These are phyloP conservation scores for Globisporangium takayamanum DNA, from an alignment of 352 stramenopile species.

Conservation along the genomic window DNA sequence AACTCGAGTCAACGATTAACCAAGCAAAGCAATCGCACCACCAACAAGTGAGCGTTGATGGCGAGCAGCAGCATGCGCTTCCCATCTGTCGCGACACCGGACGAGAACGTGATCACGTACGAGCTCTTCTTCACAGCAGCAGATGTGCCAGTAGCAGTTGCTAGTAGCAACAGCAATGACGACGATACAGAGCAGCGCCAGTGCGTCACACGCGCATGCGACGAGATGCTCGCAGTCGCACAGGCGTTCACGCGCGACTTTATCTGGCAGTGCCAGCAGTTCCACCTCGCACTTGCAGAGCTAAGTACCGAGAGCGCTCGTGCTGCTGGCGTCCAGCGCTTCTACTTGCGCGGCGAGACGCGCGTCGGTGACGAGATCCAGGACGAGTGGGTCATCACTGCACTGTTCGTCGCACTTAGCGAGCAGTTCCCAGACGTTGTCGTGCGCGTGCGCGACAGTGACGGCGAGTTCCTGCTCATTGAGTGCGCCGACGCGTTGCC, in stretches of 20 bases:
- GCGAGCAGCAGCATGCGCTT: conserved; percentile 4
- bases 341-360: conserved; percentile 31
- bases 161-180: neutral
- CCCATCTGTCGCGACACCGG: neutral
- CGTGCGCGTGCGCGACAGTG: conserved; percentile 34
- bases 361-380: conserved; percentile 51
- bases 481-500: conserved; percentile 62
- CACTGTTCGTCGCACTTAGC: conserved; percentile 44
- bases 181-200: conserved; percentile 6
- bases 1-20: no score
- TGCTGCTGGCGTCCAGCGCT: conserved; percentile 11
- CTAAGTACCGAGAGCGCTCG: neutral
- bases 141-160: neutral
- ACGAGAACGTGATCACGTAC: conserved; percentile 24
- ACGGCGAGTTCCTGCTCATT: conserved; percentile 78
- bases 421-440: conserved; percentile 24
- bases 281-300: conserved; percentile 24
- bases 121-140: conserved; percentile 27
- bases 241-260: conserved; percentile 32
- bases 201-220: conserved; percentile 11
- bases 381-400: conserved; percentile 64
- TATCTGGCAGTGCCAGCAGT: conserved; percentile 49
- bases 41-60: neutral
- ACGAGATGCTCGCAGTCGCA: conserved; percentile 20
- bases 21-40: neutral